Percentiles rank a stretch among this genome's conserved stretches.
Evolutionary conservation across 352 stramenopile species (phyloP).

Genomic region (Globisporangium solare): DNA sequence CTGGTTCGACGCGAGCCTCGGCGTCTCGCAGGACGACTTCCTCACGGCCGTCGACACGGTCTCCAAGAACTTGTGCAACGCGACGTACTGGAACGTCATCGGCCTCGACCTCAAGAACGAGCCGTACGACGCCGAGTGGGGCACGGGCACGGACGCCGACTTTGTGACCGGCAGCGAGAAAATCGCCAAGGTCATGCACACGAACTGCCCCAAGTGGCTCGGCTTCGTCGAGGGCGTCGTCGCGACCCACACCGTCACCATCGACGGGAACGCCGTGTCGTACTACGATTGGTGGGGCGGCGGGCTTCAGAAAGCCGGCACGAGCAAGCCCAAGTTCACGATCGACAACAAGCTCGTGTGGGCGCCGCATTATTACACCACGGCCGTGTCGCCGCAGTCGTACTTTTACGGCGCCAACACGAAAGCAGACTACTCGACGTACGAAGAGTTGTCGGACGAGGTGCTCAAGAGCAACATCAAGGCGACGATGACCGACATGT

Average conservation of each 20-base stretch:
- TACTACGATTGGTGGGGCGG: slow-evolving; percentile 85
- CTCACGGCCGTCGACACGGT: slow-evolving; percentile 50
- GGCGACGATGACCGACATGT: slow-evolving; percentile 74
- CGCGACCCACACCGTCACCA: slow-evolving; percentile 33
- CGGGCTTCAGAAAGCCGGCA: slow-evolving; percentile 54
- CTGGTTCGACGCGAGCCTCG: slow-evolving; percentile 54
- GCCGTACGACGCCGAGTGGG: slow-evolving; percentile 60
- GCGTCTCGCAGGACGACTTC: slow-evolving; percentile 54
- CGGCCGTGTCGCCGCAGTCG: slow-evolving; percentile 56
- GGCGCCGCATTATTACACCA: slow-evolving; percentile 81
- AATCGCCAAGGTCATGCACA: slow-evolving; percentile 75
- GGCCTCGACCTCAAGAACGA: slow-evolving; percentile 83
- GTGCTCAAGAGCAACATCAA: slow-evolving; percentile 38
- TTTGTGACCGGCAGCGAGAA: slow-evolving; percentile 63
- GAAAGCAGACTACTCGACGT: slow-evolving; percentile 38
- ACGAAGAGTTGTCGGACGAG: slow-evolving; percentile 58
- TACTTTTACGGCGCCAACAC: slow-evolving; percentile 75
- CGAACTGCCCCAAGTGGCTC: slow-evolving; percentile 67
- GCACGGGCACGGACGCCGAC: slow-evolving; percentile 55
- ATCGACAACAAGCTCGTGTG: slow-evolving; percentile 77
- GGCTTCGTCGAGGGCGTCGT: slow-evolving; percentile 77
- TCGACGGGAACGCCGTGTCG: slow-evolving; percentile 36
- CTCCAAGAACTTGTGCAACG: slow-evolving; percentile 50
- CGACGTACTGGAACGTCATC: slow-evolving; percentile 80
- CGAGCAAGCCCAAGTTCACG: slow-evolving; percentile 39